Base-by-base conservation (phyloP, 2,329 filamentous ascomycete species). In the Eurotiales sp. region DNA sequence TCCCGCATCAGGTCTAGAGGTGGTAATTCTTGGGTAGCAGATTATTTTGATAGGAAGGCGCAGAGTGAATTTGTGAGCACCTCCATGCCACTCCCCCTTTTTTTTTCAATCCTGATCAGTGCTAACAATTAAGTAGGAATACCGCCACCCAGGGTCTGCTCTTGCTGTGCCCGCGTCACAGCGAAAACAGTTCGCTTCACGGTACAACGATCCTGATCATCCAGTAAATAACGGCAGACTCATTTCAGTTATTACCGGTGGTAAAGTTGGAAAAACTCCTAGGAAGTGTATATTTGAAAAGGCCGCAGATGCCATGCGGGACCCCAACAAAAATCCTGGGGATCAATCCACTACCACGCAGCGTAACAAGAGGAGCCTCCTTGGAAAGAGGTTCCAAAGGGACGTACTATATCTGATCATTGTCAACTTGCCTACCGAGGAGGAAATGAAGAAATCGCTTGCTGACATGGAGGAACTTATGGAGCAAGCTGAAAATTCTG, bases 341-440 rank as follows among this genome's bases (percentile, higher is more conserved):
- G 30, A 6, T 27, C 25, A 27, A 27, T 10, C 25, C 25, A 27
- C 25, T 27, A 27, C 25, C 25, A 27, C 25, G 25, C 25, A 29
- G 22, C 27, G 2, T n/a, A 19, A 32, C 2, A 34, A n/a, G 12
- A 34, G 30, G 12, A 34, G 30, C 12, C 11, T 10, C 8, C 8
- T 4, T 34, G 10, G 10, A n/a, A 34, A 15, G 14, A 15, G 14
- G 11, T 34, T 34, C 6, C 8, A 14, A 4, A 10, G 77, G 71
- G 70, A 77, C 61, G 73, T 78, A 12, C 55, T 79, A 25, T 80
- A 78, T 56, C 56, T 80, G 49, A 72, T 77, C 63, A 72, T 79
- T 51, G 75, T 78, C 14, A 78, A 79, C 51, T 64, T 78, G 65
- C 77, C 77, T 1, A 65, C 64, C 0, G 68, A 73, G 11, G 66